Conservation (phyloP, 78 protist genomes). For the Acrasis kona region DNA sequence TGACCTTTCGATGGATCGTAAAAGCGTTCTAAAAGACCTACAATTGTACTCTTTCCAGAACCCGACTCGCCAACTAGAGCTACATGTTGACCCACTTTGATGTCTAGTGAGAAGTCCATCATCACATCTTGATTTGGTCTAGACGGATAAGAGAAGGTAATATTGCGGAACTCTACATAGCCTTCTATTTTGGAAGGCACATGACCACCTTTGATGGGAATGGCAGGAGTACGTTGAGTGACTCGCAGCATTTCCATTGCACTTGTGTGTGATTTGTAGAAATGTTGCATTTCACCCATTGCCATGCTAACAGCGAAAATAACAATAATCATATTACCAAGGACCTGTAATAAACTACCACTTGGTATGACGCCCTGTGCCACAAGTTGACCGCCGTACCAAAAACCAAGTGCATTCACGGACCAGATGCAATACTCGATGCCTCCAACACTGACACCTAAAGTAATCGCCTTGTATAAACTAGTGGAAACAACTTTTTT, state of each 20-base stretch:
- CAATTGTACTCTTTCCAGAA: slow-evolving; percentile 57
- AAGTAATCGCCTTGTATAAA: too few relatives aligned
- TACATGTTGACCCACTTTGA: slow-evolving; percentile 47
- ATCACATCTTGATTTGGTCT: slow-evolving; percentile 39
- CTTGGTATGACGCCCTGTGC: not conserved
- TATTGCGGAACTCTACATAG: slow-evolving; percentile 46
- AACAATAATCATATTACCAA: not conserved
- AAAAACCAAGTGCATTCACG: not conserved
- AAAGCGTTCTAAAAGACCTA: not conserved
- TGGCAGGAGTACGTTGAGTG: not conserved
- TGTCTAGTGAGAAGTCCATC: slow-evolving; percentile 9
- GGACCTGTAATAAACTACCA: too few relatives aligned
- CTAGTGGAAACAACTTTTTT: too few relatives aligned
- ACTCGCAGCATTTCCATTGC: too few relatives aligned
- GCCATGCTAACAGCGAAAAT: not conserved
- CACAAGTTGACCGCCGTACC: not conserved
- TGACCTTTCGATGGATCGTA: not conserved
- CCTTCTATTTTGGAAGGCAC: slow-evolving; percentile 18
- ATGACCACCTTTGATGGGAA: not conserved
- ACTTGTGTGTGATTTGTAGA: not conserved
- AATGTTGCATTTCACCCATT: not conserved
- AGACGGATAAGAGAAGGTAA: slow-evolving; percentile 71
- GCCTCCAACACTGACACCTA: too few relatives aligned
- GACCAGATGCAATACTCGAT: too few relatives aligned
- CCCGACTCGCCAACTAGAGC: slow-evolving; percentile 86